Base-by-base conservation (phyloP, 345 rosid species). In the Laguncularia racemosa region DNA sequence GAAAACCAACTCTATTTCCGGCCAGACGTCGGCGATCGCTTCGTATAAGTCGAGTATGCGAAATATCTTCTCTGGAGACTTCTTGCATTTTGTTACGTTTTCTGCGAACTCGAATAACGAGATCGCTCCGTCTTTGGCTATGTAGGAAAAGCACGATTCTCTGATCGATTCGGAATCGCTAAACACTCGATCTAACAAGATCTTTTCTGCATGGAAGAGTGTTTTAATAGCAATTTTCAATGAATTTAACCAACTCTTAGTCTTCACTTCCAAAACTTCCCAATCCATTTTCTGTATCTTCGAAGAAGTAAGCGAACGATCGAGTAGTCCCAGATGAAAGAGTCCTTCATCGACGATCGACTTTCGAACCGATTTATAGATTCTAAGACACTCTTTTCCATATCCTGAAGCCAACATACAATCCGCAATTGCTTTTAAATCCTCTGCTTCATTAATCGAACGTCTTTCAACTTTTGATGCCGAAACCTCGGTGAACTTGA, bases 351-450 rank as follows among this genome's bases (percentile, higher is more conserved):
- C 68, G 58, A 71, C 28, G 53, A 66, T 55, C 8, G 68, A 71
- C 46, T 62, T 71, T 18, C 71, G 63, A 28, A 71, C 46, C 26
- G 33, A 26, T 43, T 65, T 71, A 54, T 58, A 58, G 43, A 58
- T 60, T 13, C 16, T 45, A n/a, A 62, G 52, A 53, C 75, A 71
- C 64, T 71, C 75, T 45, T 61, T 61, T 11, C 53, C 64, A 53
- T 58, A 67, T 10, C 71, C 76, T 0, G 60, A 58, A 12, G 72
- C 56, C 14, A 72, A 67, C 76, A 72, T 67, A 62, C 76, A 72
- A 46, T 66, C 69, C 3, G 72, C 62, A 38, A 67, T 72, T 49
- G 66, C 51, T 23, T 51, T 72, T 45, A 67, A 53, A 44, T 72
- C 76, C 12, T 20, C n/a, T 58, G 58, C 53, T 0, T 55, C 66